A percentile compares a stretch with the other conserved stretches of the same genome.
Evolutionary conservation across 306 rosid genomes (phyloP).

Genomic region (Betula pendula): DNA sequence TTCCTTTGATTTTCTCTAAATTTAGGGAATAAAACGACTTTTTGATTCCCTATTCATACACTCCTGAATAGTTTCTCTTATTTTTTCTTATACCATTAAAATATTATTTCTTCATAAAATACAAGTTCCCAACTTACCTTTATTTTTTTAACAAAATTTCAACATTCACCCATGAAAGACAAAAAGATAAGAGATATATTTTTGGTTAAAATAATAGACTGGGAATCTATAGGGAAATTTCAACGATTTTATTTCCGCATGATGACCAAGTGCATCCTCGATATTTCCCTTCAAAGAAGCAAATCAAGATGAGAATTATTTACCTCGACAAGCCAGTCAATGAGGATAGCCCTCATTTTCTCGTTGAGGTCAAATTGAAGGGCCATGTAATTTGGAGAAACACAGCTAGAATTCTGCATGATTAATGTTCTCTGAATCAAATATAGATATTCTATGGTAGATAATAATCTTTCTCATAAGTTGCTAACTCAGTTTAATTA

Average conservation of each 20-base stretch:
- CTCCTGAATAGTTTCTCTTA: no score
- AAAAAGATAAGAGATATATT: no score
- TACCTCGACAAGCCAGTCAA: conserved; percentile 55
- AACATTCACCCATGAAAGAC: no score
- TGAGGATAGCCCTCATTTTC: conserved; percentile 49
- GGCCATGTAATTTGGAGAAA: conserved; percentile 41
- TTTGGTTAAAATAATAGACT: no score
- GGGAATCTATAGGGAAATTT: no score
- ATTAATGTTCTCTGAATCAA: conserved; percentile 11
- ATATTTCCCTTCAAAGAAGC: background rate
- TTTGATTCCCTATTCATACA: no score
- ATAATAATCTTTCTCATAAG: background rate
- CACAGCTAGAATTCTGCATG: conserved; percentile 35
- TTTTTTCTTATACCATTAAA: no score
- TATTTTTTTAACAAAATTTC: no score
- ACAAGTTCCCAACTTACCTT: no score
- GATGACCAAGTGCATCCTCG: background rate
- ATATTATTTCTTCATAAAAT: no score
- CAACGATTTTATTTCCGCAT: background rate
- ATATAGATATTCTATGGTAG: background rate
- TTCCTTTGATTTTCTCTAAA: no score
- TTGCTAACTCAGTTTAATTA: background rate
- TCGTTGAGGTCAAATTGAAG: conserved; percentile 44
- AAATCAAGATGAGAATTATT: background rate
- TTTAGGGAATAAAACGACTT: no score